A percentile compares a stretch with the other conserved stretches of the same genome.
phyloP scores from a whole-genome alignment of 176 grass and related monocot species.

The Avena atlantica region DNA sequence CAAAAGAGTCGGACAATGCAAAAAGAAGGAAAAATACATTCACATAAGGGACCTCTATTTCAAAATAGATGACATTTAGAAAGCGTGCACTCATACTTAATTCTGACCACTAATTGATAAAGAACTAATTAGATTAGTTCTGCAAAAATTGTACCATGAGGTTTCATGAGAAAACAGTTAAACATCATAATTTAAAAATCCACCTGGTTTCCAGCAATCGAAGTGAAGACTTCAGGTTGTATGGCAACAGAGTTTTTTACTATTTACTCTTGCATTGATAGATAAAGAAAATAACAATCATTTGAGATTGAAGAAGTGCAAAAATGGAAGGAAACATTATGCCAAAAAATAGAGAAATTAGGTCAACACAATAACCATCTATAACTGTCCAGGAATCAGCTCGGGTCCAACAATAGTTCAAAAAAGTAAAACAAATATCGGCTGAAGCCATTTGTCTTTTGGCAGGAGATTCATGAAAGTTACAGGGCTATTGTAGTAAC shows the following conservation, averaged over 20 bases:
- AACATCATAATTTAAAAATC: background rate
- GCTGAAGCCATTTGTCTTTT: background rate
- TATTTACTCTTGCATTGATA: background rate
- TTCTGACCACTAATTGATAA: background rate
- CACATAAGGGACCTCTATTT: background rate
- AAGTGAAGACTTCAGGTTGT: background rate
- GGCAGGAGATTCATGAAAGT: background rate
- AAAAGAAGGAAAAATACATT: background rate
- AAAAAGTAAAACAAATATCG: constrained; percentile 3
- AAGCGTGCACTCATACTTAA: background rate
- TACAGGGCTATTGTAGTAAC: background rate
- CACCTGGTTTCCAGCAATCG: background rate
- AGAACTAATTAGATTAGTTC: constrained; percentile 2
- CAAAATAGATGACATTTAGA: background rate
- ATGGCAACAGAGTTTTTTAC: background rate
- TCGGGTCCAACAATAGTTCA: background rate
- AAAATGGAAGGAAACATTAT: background rate
- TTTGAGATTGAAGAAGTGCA: background rate
- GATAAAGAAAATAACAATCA: background rate
- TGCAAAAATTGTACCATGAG: constrained; percentile 9
- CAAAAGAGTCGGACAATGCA: background rate
- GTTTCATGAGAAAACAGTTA: constrained; percentile 3
- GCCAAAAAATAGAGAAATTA: background rate
- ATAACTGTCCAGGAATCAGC: constrained; percentile 1
- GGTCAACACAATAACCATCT: background rate